Evolutionary conservation across 2,329 filamentous ascomycete species (phyloP).

Genomic region (Paradendryphiella salina): DNA sequence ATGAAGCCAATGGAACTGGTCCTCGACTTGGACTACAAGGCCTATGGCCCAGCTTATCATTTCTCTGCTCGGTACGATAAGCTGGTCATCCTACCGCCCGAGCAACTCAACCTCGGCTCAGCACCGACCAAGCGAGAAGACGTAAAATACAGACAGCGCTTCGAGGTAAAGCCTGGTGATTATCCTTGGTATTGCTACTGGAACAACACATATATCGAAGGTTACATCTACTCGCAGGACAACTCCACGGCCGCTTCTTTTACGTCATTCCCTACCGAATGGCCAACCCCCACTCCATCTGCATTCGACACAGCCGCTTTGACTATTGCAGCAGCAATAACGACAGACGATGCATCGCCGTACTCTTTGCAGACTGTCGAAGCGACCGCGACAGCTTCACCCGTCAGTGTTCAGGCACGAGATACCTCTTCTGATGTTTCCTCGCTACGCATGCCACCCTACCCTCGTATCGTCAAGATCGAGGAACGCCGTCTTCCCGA

Average conservation of each 20-base stretch:
- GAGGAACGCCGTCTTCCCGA: constrained; percentile 63
- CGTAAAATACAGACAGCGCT: constrained; percentile 43
- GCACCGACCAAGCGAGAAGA: constrained; percentile 27
- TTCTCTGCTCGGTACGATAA: constrained; percentile 67
- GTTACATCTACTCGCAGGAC: constrained; percentile 66
- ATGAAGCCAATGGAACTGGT: constrained; percentile 59
- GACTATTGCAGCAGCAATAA: constrained; percentile 13
- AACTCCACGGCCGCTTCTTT: constrained; percentile 49
- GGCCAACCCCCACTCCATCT: constrained; percentile 23
- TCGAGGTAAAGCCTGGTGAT: constrained; percentile 58
- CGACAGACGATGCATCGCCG: constrained; percentile 5
- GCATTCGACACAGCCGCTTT: constrained; percentile 16
- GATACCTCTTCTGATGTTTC: constrained; percentile 25
- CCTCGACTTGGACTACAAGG: constrained; percentile 59
- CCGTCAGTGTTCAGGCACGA: constrained; percentile 6
- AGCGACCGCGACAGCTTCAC: constrained; percentile 11
- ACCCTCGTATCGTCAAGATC: constrained; percentile 66
- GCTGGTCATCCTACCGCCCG: constrained; percentile 58
- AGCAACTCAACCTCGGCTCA: constrained; percentile 41
- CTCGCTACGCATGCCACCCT: constrained; percentile 39
- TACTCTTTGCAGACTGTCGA: constrained; percentile 13
- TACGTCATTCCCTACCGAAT: constrained; percentile 31
- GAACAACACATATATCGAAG: constrained; percentile 68
- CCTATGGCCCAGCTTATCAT: constrained; percentile 64
- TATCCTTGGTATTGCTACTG: constrained; percentile 71